Conservation (phyloP, 352 stramenopile genomes). For the Elongisporangium undulatum region DNA sequence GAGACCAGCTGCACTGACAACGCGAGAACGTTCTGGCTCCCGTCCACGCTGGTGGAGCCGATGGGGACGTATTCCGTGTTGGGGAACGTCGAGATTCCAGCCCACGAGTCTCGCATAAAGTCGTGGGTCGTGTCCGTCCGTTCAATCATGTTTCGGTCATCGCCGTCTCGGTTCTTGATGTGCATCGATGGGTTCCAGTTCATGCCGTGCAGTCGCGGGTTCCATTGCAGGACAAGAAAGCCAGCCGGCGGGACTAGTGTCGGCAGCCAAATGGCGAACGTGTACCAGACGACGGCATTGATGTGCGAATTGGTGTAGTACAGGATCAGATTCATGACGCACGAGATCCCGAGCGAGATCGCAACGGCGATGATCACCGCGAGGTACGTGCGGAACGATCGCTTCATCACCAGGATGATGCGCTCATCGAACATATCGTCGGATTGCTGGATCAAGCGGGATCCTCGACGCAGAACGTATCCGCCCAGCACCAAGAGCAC, state of each 20-base stretch:
- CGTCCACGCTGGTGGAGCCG: constrained; percentile 47
- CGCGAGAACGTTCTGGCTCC: constrained; percentile 71
- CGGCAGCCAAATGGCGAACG: constrained; percentile 75
- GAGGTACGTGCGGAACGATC: constrained; percentile 76
- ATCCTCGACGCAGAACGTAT: constrained; percentile 66
- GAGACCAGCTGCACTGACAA: constrained; percentile 67
- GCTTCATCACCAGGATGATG: constrained; percentile 69
- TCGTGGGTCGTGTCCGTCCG: constrained; percentile 16
- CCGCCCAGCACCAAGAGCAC: constrained; percentile 58
- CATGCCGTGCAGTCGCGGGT: constrained; percentile 66
- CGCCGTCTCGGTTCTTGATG: constrained; percentile 46
- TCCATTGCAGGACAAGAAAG: constrained; percentile 85
- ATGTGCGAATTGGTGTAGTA: constrained; percentile 61
- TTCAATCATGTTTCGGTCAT: constrained; percentile 29
- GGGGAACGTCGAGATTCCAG: constrained; percentile 64
- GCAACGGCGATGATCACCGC: constrained; percentile 71
- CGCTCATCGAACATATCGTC: constrained; percentile 71
- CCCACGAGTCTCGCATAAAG: constrained; percentile 48
- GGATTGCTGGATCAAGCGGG: constrained; percentile 67
- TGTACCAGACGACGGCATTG: constrained; percentile 75
- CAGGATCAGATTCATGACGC: constrained; percentile 58
- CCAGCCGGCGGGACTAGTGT: constrained; percentile 67
- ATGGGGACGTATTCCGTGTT: constrained; percentile 71
- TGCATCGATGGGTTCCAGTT: constrained; percentile 61
- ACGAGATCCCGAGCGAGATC: constrained; percentile 53